phyloP scores from a whole-genome alignment of 2,329 filamentous ascomycete species.

The Zymoseptoria tritici region DNA sequence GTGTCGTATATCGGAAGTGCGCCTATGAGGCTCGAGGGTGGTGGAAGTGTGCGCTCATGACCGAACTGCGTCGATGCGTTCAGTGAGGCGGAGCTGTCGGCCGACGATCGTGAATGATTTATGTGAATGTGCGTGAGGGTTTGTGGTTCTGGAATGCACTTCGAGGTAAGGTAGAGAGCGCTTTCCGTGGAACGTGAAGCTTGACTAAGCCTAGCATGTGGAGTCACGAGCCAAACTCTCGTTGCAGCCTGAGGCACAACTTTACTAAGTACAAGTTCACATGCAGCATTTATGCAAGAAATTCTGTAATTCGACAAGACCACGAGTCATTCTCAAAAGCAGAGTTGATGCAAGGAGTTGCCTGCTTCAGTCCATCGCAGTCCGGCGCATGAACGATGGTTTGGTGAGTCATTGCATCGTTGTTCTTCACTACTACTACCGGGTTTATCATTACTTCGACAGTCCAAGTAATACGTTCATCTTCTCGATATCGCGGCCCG shows the following conservation, averaged over 20 bases:
- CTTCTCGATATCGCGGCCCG: neutral
- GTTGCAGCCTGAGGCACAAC: neutral
- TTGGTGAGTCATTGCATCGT: neutral
- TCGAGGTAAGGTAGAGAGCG: neutral
- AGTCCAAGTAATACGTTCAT: neutral
- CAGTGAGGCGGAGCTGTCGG: neutral
- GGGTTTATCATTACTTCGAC: neutral
- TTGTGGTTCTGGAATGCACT: neutral
- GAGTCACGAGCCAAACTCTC: neutral
- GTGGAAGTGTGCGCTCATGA: constrained; percentile 4
- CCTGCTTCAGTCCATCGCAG: too few relatives aligned
- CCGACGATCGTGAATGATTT: neutral
- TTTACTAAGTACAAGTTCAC: too few relatives aligned
- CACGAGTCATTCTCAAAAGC: too few relatives aligned
- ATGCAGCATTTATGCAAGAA: too few relatives aligned
- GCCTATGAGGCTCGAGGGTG: constrained; percentile 1
- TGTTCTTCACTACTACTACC: neutral
- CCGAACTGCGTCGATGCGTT: neutral
- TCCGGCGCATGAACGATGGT: too few relatives aligned
- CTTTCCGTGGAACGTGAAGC: too few relatives aligned
- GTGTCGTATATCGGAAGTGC: neutral
- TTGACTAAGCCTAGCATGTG: neutral
- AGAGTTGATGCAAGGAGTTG: too few relatives aligned
- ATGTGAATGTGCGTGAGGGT: neutral
- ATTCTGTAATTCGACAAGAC: too few relatives aligned